Evolutionary conservation across 2,329 filamentous ascomycete species (phyloP), one percentile per base, ranked within the genome.

Genomic region (Beauveria varroae): DNA sequence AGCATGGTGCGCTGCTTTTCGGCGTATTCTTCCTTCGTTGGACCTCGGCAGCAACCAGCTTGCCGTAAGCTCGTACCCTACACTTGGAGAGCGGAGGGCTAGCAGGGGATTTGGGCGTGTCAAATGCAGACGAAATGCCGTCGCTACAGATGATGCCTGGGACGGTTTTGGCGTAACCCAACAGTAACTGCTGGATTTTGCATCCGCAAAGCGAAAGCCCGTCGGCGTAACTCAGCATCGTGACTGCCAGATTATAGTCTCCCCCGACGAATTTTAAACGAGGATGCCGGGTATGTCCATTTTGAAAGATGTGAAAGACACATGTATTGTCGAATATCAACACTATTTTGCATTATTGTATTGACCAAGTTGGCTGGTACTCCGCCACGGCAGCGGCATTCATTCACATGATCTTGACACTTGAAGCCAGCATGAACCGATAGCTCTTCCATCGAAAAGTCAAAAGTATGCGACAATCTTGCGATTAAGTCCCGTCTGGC

Each of bases 171-270:
- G 50, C 5, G 57, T 60, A 4, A 22, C 10, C 49, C 54, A 66
- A 34, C 64, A 66, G 53, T 63, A 65, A 14, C 58, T 52, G 20
- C 60, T 63, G 28, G 55, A 47, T 14, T 37, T 16, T 18, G 57
- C 60, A 55, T 66, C 63, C 0, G 64, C 64, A 37, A 64, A 60
- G 44, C n/a, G 62, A 66, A 54, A 66, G 64, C 41, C 63, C 65
- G 52, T 63, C 64, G 2, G 64, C 65, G 12, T 63, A 62, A 5
- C 52, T 43, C 28, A 60, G 41, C 46, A 57, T 59, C 10, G 64
- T 64, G 3, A 65, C 64, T n/a, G 64, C 61, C 28, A 66, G 40
- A 20, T 62, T 24, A 64, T 41, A 28, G 64, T 65, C 24, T 62
- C 30, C 44, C 41, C 60, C 9, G 63, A 61, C 30, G 30, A 37